Evolutionary conservation across 768 basidiomycete genomes (phyloP).

Genomic region (Phlegmacium glaucopus): DNA sequence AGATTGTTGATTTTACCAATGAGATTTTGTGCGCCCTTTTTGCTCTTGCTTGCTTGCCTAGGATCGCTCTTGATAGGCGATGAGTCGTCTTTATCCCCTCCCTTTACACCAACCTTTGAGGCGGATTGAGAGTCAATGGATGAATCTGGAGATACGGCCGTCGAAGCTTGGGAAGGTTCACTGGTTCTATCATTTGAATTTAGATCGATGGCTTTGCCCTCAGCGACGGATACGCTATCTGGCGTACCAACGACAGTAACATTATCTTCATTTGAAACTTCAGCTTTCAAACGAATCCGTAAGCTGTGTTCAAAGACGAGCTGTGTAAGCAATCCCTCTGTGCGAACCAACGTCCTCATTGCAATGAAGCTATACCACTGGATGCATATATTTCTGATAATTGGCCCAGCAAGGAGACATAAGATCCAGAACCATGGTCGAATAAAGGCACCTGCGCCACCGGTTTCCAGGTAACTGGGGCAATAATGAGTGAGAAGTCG

Average conservation of each 20-base stretch:
- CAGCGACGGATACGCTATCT: no score
- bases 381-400: slow-evolving; percentile 37
- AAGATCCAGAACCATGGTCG: slow-evolving; percentile 72
- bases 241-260: slow-evolving; percentile 1
- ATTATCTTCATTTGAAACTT: slow-evolving; percentile 13
- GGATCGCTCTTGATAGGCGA: slow-evolving; percentile 1
- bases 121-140: not conserved
- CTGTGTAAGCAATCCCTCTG: no score
- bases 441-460: slow-evolving; percentile 42
- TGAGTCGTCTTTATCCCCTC: no score
- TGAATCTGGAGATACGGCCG: not conserved
- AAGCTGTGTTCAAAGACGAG: slow-evolving; percentile 48
- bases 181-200: not conserved
- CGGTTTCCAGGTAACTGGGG: slow-evolving; percentile 54
- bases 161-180: not conserved
- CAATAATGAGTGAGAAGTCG: not conserved
- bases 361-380: slow-evolving; percentile 54
- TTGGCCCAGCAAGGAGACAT: slow-evolving; percentile 47
- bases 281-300: slow-evolving; percentile 58
- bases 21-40: slow-evolving; percentile 41
- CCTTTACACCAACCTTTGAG: no score
- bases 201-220: slow-evolving; percentile 1
- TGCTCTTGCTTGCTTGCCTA: slow-evolving; percentile 3
- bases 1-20: slow-evolving; percentile 71
- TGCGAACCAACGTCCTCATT: slow-evolving; percentile 36